Conservation (phyloP, 129 eudicot genomes). For the Pulicaria dysenterica region DNA sequence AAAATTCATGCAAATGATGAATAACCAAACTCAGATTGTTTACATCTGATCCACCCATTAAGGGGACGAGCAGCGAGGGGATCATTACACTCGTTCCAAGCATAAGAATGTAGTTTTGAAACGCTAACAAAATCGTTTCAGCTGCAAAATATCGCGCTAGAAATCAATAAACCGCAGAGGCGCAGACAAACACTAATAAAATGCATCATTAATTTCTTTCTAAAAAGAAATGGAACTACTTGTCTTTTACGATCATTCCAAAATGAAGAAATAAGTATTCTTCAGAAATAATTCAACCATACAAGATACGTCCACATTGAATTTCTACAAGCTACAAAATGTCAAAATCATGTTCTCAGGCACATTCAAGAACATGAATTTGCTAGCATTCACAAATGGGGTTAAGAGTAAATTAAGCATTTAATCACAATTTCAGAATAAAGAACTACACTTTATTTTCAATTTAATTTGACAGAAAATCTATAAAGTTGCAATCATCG, state of each 20-base stretch:
- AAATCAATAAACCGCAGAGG: conserved; percentile 14
- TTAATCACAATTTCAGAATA: not conserved
- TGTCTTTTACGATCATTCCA: conserved; percentile 31
- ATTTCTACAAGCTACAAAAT: no score
- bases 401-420: not conserved
- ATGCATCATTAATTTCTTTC: not conserved
- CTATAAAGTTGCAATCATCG: conserved; percentile 16
- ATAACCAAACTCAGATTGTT: conserved; percentile 28
- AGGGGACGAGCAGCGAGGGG: conserved; percentile 77
- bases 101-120: conserved; percentile 91
- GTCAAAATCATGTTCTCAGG: not conserved
- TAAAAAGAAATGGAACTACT: not conserved
- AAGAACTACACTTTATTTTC: not conserved
- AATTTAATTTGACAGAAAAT: not conserved
- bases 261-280: conserved; percentile 8
- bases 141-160: conserved; percentile 51
- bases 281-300: conserved; percentile 19
- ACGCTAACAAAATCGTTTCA: conserved; percentile 89
- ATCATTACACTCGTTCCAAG: conserved; percentile 96
- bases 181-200: conserved; percentile 2
- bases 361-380: not conserved
- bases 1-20: not conserved
- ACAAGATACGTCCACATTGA: conserved; percentile 5
- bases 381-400: not conserved
- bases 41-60: conserved; percentile 97